phyloP scores from a whole-genome alignment of 2,329 filamentous ascomycete genomes.

The Ophiostoma australiae region DNA sequence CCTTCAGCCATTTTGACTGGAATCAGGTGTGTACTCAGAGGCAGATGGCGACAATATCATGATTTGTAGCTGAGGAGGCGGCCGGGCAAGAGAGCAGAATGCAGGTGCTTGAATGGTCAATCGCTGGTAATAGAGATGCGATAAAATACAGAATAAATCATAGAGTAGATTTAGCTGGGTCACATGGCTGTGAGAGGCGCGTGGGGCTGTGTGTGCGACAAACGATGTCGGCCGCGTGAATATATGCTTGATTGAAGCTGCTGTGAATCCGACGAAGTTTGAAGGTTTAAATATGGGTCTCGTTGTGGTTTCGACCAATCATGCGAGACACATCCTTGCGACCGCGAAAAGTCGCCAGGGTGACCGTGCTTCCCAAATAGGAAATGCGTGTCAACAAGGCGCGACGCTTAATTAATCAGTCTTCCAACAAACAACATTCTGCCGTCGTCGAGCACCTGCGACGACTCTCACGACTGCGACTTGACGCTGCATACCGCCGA shows the following conservation, averaged over 20 bases:
- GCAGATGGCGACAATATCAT: constrained; percentile 17
- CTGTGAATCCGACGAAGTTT: constrained; percentile 5
- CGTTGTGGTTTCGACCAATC: neutral
- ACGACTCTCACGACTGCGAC: neutral
- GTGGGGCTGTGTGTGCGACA: neutral
- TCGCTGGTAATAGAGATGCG: neutral
- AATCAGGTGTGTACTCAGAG: neutral
- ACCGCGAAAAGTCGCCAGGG: constrained; percentile 14
- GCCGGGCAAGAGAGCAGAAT: neutral
- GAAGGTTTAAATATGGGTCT: neutral
- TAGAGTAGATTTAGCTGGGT: neutral
- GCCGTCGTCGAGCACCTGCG: neutral
- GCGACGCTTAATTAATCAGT: neutral
- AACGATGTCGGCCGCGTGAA: neutral
- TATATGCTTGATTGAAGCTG: neutral
- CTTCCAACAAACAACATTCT: neutral
- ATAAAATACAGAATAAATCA: neutral
- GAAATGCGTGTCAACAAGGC: constrained; percentile 15
- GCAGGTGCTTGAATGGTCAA: neutral
- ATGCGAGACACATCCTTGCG: neutral
- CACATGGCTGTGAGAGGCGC: neutral
- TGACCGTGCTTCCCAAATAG: constrained; percentile 16
- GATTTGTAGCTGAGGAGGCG: constrained; percentile 12
- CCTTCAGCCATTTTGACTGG: constrained; percentile 31
- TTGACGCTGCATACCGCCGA: neutral